Percentiles rank a stretch among this genome's conserved stretches.
Conservation (phyloP, 2,329 filamentous ascomycete species). For the Colletotrichum sp. region DNA sequence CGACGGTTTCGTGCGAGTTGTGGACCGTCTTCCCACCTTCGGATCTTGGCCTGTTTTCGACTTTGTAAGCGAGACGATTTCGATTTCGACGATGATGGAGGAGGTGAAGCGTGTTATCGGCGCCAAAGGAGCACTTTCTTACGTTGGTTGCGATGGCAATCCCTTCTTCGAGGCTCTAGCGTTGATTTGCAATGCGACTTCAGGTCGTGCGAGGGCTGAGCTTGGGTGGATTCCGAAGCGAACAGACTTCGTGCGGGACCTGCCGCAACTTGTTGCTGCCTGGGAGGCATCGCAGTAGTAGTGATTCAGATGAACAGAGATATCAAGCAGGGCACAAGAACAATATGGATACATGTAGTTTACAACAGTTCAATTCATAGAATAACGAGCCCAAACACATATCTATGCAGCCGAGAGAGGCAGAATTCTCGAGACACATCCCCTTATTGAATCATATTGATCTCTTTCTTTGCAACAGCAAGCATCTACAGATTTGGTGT, state of each 20-base stretch:
- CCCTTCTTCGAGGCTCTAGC: not conserved
- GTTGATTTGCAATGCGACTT: not conserved
- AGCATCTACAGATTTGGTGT: not conserved
- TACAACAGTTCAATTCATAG: fast-evolving
- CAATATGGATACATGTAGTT: no score
- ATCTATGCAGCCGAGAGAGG: not conserved
- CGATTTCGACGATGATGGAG: not conserved
- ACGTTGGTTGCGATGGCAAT: not conserved
- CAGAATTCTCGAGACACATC: fast-evolving
- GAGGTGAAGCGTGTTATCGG: not conserved
- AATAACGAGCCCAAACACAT: not conserved
- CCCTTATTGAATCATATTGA: not conserved
- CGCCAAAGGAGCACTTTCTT: not conserved
- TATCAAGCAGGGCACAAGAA: not conserved
- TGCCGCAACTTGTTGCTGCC: not conserved
- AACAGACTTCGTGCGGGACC: not conserved
- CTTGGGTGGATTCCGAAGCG: not conserved
- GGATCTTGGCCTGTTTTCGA: not conserved
- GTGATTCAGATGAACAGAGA: not conserved
- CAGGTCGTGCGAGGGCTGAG: not conserved
- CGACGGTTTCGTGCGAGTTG: not conserved
- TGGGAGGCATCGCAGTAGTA: not conserved
- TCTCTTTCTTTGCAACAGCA: not conserved
- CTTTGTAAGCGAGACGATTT: not conserved
- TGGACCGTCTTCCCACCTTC: not conserved